Evolutionary conservation across 2,329 filamentous ascomycete species (phyloP).

Genomic region (Huntiella savannae): DNA sequence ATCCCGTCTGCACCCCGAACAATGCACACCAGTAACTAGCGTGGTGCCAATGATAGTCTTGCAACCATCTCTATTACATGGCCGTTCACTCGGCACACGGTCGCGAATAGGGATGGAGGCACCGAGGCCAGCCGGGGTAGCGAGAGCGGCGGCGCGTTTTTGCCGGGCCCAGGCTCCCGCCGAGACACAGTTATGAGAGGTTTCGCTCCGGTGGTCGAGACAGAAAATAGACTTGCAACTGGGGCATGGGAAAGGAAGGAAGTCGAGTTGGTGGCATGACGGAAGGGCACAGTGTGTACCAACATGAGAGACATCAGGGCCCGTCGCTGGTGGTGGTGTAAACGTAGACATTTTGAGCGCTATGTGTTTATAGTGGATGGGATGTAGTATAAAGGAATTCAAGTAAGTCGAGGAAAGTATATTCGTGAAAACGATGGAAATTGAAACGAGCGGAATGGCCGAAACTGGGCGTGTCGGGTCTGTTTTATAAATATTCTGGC

Average conservation of each 20-base stretch:
- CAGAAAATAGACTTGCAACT: slow-evolving; percentile 75
- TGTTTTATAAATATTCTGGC: no score
- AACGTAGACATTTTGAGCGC: slow-evolving; percentile 1
- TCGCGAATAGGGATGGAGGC: slow-evolving; percentile 32
- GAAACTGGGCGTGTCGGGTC: no score
- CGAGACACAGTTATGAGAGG: slow-evolving; percentile 49
- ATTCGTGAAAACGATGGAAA: no score
- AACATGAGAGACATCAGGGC: slow-evolving; percentile 59
- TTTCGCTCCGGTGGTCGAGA: slow-evolving; percentile 80
- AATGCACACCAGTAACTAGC: slow-evolving; percentile 50
- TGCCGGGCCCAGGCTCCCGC: slow-evolving; percentile 43
- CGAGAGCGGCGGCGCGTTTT: slow-evolving; percentile 31
- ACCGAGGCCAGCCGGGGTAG: slow-evolving; percentile 33
- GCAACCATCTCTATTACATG: slow-evolving; percentile 47
- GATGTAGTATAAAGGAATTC: neutral
- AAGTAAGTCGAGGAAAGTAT: no score
- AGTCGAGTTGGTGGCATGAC: slow-evolving; percentile 89
- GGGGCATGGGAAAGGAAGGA: slow-evolving; percentile 85
- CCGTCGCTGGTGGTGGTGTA: slow-evolving; percentile 4
- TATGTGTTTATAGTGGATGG: neutral
- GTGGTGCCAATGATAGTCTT: slow-evolving; percentile 53
- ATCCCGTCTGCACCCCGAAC: slow-evolving; percentile 47
- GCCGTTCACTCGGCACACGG: slow-evolving; percentile 35
- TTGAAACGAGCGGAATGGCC: no score
- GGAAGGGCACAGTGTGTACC: slow-evolving; percentile 80